phyloP scores from a whole-genome alignment of 441 rosid genomes.

The Erodium moschatum region DNA sequence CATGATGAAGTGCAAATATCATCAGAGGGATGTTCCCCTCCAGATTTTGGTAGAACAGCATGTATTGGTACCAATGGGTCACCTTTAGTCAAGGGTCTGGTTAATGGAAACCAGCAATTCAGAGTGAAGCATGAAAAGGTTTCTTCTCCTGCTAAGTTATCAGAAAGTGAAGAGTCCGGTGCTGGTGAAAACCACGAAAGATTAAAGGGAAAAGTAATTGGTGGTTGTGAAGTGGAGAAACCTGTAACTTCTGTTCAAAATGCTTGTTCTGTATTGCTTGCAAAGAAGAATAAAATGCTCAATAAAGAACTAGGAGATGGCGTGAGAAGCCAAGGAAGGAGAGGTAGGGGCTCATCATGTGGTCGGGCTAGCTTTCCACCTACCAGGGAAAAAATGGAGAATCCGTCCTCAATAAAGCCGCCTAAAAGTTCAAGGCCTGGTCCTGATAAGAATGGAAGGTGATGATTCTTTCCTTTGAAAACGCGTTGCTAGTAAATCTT shows the following conservation, averaged over 20 bases:
- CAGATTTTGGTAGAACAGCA: constrained; percentile 52
- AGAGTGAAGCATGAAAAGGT: constrained; percentile 57
- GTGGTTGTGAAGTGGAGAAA: constrained; percentile 44
- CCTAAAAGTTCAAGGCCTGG: constrained; percentile 38
- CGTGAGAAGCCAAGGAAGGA: constrained; percentile 68
- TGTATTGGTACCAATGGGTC: constrained; percentile 44
- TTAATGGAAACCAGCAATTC: constrained; percentile 38
- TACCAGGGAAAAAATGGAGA: constrained; percentile 55
- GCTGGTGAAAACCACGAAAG: constrained; percentile 59
- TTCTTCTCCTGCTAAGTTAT: constrained; percentile 62
- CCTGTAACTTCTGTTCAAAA: constrained; percentile 36
- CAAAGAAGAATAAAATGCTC: constrained; percentile 49
- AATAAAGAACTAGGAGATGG: constrained; percentile 57
- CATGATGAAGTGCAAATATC: constrained; percentile 48
- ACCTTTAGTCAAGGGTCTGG: constrained; percentile 32
- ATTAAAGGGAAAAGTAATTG: constrained; percentile 46
- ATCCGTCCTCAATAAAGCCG: constrained; percentile 45
- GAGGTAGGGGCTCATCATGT: constrained; percentile 47
- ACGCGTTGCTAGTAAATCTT: constrained; percentile 7
- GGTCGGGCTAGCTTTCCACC: constrained; percentile 40
- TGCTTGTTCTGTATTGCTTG: constrained; percentile 40
- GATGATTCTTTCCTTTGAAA: constrained; percentile 11
- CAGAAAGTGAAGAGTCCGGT: constrained; percentile 88
- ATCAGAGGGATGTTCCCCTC: constrained; percentile 50
- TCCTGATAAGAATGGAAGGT: constrained; percentile 66